A percentile compares a stretch with the other conserved stretches of the same genome.
Conservation (phyloP, 2,329 filamentous ascomycete genomes). For the Alternaria postmessia region DNA sequence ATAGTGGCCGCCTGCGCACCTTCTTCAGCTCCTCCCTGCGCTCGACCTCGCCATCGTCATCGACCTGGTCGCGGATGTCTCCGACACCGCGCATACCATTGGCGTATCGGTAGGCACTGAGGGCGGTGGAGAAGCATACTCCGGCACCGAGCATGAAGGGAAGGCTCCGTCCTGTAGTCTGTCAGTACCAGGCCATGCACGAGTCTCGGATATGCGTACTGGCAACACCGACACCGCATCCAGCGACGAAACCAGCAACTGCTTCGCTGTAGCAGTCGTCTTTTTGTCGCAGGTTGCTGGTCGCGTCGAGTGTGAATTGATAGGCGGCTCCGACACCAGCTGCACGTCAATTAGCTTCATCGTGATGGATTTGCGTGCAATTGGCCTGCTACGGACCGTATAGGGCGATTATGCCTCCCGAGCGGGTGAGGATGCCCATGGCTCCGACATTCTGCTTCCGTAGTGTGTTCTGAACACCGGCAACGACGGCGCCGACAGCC, state of each 20-base stretch:
- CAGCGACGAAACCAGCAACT: conserved; percentile 78
- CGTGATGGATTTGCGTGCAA: neutral
- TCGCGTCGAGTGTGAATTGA: conserved; percentile 76
- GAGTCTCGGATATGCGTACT: conserved; percentile 62
- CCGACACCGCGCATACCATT: conserved; percentile 64
- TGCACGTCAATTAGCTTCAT: conserved; percentile 53
- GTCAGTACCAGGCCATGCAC: conserved; percentile 18
- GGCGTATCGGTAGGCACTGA: conserved; percentile 73
- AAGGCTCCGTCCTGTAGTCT: conserved; percentile 67
- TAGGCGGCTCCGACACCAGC: conserved; percentile 78
- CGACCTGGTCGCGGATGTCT: conserved; percentile 60
- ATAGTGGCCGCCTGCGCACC: conserved; percentile 75
- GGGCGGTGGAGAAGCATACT: conserved; percentile 62
- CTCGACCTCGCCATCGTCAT: conserved; percentile 76
- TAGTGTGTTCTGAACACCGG: conserved; percentile 86
- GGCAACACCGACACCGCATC: conserved; percentile 74
- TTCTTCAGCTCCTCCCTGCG: conserved; percentile 77
- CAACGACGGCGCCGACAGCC: conserved; percentile 73
- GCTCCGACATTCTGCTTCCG: conserved; percentile 82
- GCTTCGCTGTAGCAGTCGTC: conserved; percentile 79
- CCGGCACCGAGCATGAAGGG: conserved; percentile 76
- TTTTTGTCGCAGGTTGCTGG: conserved; percentile 85
- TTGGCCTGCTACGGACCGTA: conserved; percentile 63
- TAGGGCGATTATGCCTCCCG: conserved; percentile 75
- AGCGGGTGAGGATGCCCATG: conserved; percentile 80